Evolutionary conservation across 441 rosid genomes (phyloP), one percentile per base, ranked within the genome.

Genomic region (Populus hybrid): DNA sequence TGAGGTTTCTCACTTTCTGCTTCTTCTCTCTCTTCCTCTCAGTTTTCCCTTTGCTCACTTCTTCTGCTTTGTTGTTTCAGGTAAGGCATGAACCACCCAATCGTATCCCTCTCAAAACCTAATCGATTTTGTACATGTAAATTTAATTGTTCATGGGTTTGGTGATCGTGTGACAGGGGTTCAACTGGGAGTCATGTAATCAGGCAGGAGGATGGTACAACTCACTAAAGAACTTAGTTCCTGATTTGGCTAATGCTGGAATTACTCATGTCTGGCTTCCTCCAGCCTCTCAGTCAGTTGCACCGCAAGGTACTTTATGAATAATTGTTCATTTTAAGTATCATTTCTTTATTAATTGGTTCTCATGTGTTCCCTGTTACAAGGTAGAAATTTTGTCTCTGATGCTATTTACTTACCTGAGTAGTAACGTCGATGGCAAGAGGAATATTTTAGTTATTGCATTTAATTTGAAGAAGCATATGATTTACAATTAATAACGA

Each of bases 211-310:
- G 94, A 36, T 91, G 89, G 89, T 90, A 91, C 86, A 92, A 90
- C 40, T 87, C 84, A 2, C 83, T 92, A 8, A 86, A 84, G 75
- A 90, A 76, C 79, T 71, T 79, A 30, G 75, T 88, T 30, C 82
- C 88, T 65, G 94, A 91, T 64, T 72, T 91, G 73, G 87, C 86
- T 67, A 81, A 50, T 11, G 88, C 89, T 30, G 89, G 91, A 72
- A 75, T 90, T 71, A 88, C 97, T 70, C 94, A 88, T 78, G 84
- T 92, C 10, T 89, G 94, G 97, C 95, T 92, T 81, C 95, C 94
- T 74, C 97, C 95, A 9, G 79, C 95, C 1, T 92, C 95, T 68
- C 95, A 91, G 66, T 91, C 94, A 0, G 90, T 61, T 42, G 68
- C 84, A 11, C 81, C 85, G 2, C 72, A 88, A 86, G 91, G 95